Evolutionary conservation across 2,329 filamentous ascomycete species (phyloP), one percentile per base, ranked within the genome.

Genomic region (Alternaria gansuensis): DNA sequence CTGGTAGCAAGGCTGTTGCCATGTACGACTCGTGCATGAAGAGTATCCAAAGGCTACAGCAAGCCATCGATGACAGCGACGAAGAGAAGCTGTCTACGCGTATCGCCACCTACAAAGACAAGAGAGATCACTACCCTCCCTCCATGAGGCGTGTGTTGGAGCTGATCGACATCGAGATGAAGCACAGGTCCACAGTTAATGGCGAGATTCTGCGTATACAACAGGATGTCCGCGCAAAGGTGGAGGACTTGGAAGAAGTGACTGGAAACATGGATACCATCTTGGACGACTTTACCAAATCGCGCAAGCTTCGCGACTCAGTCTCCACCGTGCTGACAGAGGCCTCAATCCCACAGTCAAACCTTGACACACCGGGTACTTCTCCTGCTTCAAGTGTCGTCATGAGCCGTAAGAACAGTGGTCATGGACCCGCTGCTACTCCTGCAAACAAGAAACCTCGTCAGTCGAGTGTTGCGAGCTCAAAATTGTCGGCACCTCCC

Each of bases 21-120:
- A 97, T 99, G 93, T 94, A 92, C 74, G 92, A 97, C 67, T 97
- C 93, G 3, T 92, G 98, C 23, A 91, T 96, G 73, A 86, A 94
- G 64, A 97, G 93, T 74, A 87, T 96, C 58, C 79, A 83, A 45
- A 96, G 96, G 78, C 83, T 99, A 34, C 88, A 86, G 63, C 92
- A 97, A 72, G 88, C 88, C 4, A 82, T 97, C 14, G 91, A 96
- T 58, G 83, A 87, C 10, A 89, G 88, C 7, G 84, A 90, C 70
- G 90, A 95, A 64, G 79, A 92, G 59, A 90, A 77, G 52, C 67
- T 77, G 5, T 61, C 65, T 13, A 63, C 88, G 11, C 94, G 93
- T 77, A 88, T 96, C 40, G 93, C 97, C 76, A 96, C 86, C 68
- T 99, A 97, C 76, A 93, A 97, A 75, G 92, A 91, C 41, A 99